Evolutionary conservation across 2,329 filamentous ascomycete genomes (phyloP), one percentile per base, ranked within the genome.

Genomic region (Trichoderma sp.): DNA sequence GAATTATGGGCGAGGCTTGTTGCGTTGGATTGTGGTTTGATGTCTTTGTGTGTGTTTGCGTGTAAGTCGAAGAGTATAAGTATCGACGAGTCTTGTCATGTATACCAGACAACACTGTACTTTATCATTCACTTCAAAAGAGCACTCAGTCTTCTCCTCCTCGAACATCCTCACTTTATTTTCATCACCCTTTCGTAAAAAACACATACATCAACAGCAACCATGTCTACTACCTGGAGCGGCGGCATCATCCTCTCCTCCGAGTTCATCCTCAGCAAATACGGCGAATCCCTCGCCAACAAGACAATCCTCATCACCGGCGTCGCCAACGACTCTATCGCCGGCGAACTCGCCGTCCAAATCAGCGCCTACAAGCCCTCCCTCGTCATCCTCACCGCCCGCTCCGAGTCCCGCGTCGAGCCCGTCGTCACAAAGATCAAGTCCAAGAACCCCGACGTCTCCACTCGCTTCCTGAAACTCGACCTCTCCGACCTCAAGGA

Each of bases 281-380:
- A 74, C 33, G 71, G 71, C 35, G 71, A 53, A 1, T 56, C 60
- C 6, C 71, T 74, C 29, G 45, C 60, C 6, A 33, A 24, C 16
- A 71, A 75, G 14, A 74, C 60, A 41, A 74, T 76, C 53, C 63
- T 77, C 62, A 64, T 75, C 35, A 75, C 76, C 18, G 73, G 76
- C 56, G 76, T 75, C 18, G 59, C 71, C 11, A 33, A 65, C 5
- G 60, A 74, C 27, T 75, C 75, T 38, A 74, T 75, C 29, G 76
- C 75, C 21, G 75, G 75, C 24, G 75, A 76, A 56, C 75, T 77
- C 14, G 76, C 76, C 27, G 53, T 75, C 27, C 75, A 75, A 27
- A 65, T 77, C 29, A 76, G 62, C 75, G 27, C 65, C 16, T 71
- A 62, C 33, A 76, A 75, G 6, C 68, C 75, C 76, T 4, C 33